These are phyloP conservation scores for Xylariaceae sp. DNA, from an alignment of 2,329 filamentous ascomycete genomes.

Conservation along the genomic window DNA sequence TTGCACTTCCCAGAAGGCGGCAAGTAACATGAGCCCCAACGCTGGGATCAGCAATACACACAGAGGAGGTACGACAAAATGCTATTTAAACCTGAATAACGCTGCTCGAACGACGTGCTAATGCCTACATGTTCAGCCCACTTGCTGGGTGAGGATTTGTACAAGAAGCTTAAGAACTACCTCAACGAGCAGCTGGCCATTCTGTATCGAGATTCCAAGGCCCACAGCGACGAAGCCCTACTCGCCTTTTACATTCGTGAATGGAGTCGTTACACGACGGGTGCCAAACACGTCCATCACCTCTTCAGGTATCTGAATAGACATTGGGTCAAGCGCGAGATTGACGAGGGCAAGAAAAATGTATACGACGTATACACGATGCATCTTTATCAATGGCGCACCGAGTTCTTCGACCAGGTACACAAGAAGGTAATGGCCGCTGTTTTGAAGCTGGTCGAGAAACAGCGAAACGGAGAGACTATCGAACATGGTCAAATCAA, in stretches of 20 bases:
- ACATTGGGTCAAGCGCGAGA: constrained; percentile 98
- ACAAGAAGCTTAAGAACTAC: constrained; percentile 84
- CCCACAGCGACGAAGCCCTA: constrained; percentile 83
- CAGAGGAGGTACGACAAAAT: constrained; percentile 58
- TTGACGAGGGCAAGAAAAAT: constrained; percentile 97
- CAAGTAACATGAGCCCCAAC: constrained; percentile 46
- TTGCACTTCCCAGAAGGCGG: constrained; percentile 94
- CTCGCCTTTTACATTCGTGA: constrained; percentile 92
- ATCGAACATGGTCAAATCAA: constrained; percentile 98
- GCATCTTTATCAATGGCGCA: constrained; percentile 91
- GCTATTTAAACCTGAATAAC: not conserved
- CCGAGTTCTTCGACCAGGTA: constrained; percentile 80
- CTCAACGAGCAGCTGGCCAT: constrained; percentile 69
- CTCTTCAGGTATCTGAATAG: constrained; percentile 93
- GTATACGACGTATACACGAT: constrained; percentile 98
- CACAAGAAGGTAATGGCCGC: constrained; percentile 89
- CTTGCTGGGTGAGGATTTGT: constrained; percentile 90
- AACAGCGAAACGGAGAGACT: constrained; percentile 94
- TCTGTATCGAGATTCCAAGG: constrained; percentile 67
- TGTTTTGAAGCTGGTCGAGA: constrained; percentile 91
- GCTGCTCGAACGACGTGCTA: constrained; percentile 15
- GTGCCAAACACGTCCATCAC: constrained; percentile 96
- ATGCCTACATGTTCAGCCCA: constrained; percentile 57
- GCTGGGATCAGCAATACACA: constrained; percentile 50
- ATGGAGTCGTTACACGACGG: constrained; percentile 92